These are phyloP conservation scores for Leccinum fallax DNA, from an alignment of 1,284 basidiomycete genomes.

Conservation along the genomic window DNA sequence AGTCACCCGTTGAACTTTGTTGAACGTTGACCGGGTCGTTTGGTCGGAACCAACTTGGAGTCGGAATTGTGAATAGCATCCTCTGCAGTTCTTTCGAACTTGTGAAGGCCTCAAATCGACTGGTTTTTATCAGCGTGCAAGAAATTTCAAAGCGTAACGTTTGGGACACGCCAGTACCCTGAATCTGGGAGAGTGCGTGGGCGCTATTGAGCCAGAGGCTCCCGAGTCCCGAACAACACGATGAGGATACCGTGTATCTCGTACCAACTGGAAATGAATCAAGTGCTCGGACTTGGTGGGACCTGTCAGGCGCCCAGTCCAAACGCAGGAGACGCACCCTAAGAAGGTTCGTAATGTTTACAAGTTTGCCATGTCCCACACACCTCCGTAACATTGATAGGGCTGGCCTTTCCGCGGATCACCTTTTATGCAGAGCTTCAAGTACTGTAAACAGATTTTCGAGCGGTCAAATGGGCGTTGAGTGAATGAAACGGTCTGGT, in stretches of 20 bases:
- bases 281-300: not conserved
- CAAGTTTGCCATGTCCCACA: not conserved
- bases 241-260: not conserved
- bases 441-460: not conserved
- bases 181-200: not conserved
- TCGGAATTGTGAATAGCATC: too few species aligned
- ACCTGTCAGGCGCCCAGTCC: not conserved
- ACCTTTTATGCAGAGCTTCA: not conserved
- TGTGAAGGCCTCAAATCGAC: not conserved
- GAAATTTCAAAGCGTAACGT: not conserved
- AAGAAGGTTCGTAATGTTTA: not conserved
- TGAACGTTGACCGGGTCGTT: too few species aligned
- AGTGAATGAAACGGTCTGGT: not conserved
- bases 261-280: not conserved
- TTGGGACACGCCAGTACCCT: not conserved
- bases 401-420: not conserved
- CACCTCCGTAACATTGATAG: not conserved
- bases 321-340: not conserved
- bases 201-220: not conserved
- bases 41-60: too few species aligned
- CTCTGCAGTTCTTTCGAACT: not conserved
- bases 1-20: too few species aligned
- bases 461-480: not conserved
- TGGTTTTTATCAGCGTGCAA: not conserved
- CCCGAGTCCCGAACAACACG: not conserved